Conservation (phyloP, 2,329 filamentous ascomycete species). For the Amphichorda felina region DNA sequence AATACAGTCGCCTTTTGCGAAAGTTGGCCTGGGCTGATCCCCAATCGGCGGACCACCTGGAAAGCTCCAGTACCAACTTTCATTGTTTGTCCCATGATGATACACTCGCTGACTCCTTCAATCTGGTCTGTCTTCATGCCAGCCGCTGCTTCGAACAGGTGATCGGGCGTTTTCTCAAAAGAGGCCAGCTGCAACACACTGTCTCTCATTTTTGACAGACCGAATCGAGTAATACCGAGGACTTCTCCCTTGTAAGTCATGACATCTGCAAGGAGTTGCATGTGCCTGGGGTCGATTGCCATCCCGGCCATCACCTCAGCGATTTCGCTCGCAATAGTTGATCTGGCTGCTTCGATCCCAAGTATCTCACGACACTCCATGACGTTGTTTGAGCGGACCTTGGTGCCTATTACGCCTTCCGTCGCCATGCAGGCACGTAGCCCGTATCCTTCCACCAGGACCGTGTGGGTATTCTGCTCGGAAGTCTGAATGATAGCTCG, state of each 20-base stretch:
- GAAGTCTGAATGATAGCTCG: slow-evolving; percentile 84
- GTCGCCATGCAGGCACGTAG: slow-evolving; percentile 85
- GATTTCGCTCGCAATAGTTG: slow-evolving; percentile 84
- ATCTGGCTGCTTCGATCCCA: slow-evolving; percentile 87
- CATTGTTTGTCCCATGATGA: slow-evolving; percentile 97
- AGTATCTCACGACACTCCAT: slow-evolving; percentile 82
- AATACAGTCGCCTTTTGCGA: slow-evolving; percentile 52
- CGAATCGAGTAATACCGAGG: slow-evolving; percentile 91
- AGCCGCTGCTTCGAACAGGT: slow-evolving; percentile 88
- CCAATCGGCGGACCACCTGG: slow-evolving; percentile 71
- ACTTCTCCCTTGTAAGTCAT: slow-evolving; percentile 99
- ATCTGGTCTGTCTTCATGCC: slow-evolving; percentile 87
- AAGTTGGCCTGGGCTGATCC: slow-evolving; percentile 49
- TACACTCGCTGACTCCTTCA: slow-evolving; percentile 89
- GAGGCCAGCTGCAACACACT: slow-evolving; percentile 86
- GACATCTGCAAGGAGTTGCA: slow-evolving; percentile 92
- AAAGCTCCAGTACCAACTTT: slow-evolving; percentile 83
- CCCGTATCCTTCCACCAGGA: slow-evolving; percentile 91
- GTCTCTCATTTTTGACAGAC: slow-evolving; percentile 92
- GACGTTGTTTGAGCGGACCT: slow-evolving; percentile 70
- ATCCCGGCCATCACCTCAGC: slow-evolving; percentile 81
- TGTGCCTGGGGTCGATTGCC: slow-evolving; percentile 94
- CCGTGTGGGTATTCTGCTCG: slow-evolving; percentile 54
- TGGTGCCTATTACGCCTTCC: slow-evolving; percentile 71
- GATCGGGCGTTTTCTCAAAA: slow-evolving; percentile 97